These are phyloP conservation scores for Lactarius trivialis DNA, from an alignment of 768 basidiomycete genomes.

Conservation along the genomic window DNA sequence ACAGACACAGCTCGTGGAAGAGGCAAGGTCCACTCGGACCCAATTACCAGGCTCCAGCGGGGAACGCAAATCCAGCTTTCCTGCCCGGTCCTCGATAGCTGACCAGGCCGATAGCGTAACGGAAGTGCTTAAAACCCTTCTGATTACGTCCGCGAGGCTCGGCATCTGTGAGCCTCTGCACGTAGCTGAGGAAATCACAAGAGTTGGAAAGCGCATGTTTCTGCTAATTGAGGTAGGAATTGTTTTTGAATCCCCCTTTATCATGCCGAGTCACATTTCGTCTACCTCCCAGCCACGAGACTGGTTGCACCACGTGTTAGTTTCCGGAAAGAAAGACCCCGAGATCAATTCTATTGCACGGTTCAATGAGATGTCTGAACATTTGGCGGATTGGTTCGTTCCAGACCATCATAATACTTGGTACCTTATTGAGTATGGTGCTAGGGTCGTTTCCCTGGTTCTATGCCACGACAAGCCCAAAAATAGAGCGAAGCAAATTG, in stretches of 20 bases:
- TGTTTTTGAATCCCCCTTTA: conserved; percentile 21
- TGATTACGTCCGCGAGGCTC: conserved; percentile 51
- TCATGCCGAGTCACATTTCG: conserved; percentile 15
- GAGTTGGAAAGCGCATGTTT: conserved; percentile 62
- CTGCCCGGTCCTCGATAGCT: conserved; percentile 36
- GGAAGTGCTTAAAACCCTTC: conserved; percentile 57
- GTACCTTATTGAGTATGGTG: conserved; percentile 9
- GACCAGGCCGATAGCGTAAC: conserved; percentile 32
- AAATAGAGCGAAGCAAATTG: conserved; percentile 72
- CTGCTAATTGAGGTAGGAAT: conserved; percentile 60
- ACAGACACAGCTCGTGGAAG: conserved; percentile 17
- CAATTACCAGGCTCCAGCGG: conserved; percentile 31
- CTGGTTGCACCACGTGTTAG: conserved; percentile 76
- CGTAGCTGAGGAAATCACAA: conserved; percentile 83
- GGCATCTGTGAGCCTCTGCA: conserved; percentile 50
- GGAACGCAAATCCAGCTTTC: conserved; percentile 67
- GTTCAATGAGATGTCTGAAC: conserved; percentile 74
- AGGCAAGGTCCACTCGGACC: conserved; percentile 4
- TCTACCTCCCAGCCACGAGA: conserved; percentile 60
- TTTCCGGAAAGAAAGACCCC: conserved; percentile 56
- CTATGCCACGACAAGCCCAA: conserved; percentile 78
- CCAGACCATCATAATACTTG: conserved; percentile 13
- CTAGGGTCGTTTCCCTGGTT: conserved; percentile 86
- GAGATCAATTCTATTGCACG: conserved; percentile 63
- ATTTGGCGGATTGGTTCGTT: conserved; percentile 70